Evolutionary conservation across 2,329 filamentous ascomycete species (phyloP).

Genomic region (Curvularia sp.): DNA sequence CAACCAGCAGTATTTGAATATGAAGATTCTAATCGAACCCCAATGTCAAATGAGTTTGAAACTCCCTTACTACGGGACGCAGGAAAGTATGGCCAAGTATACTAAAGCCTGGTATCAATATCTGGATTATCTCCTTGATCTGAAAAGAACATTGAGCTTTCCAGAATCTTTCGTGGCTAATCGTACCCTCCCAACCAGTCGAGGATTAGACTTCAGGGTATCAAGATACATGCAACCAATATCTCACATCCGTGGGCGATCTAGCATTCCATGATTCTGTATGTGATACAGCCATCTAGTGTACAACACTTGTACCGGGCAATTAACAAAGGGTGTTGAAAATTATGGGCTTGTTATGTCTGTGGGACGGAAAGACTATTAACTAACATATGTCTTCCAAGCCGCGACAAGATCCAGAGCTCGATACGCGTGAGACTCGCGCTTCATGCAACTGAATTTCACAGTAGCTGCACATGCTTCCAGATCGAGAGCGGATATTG

Average conservation of each 20-base stretch:
- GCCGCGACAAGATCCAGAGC: background rate
- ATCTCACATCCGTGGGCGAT: no score
- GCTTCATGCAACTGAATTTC: background rate
- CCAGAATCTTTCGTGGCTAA: background rate
- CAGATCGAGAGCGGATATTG: conserved; percentile 11
- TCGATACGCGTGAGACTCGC: background rate
- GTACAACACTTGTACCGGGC: background rate
- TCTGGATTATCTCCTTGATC: background rate
- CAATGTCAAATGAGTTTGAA: conserved; percentile 9
- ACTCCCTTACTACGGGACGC: conserved; percentile 5
- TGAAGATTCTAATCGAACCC: conserved; percentile 4
- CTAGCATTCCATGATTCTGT: no score
- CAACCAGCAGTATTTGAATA: conserved; percentile 50
- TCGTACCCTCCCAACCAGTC: background rate
- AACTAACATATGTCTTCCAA: background rate
- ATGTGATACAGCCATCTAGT: background rate
- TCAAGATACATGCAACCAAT: background rate
- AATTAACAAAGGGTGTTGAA: background rate
- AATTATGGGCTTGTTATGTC: background rate
- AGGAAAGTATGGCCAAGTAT: conserved; percentile 7
- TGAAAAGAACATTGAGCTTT: background rate
- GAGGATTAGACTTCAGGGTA: background rate
- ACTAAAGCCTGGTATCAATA: conserved; percentile 8
- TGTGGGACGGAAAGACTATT: background rate
- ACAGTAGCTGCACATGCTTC: background rate